Evolutionary conservation across 164 flowering plant genomes (phyloP), one percentile per base, ranked within the genome.

Genomic region (Umbellularia californica): DNA sequence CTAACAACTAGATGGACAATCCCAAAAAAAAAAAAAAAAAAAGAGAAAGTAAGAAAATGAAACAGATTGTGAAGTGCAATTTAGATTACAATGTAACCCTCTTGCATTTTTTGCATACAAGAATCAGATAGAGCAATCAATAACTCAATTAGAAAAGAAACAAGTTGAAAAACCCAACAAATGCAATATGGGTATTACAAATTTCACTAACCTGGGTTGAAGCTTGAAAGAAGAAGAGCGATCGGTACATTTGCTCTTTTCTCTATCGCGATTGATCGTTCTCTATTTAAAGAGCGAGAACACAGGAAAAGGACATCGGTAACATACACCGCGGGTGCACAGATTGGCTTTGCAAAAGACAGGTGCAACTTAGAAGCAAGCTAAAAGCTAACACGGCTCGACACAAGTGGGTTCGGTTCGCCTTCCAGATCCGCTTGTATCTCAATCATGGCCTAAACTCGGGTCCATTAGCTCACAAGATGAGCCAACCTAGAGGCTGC

Each of bases 61-160:
- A 14, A 63, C 30, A 17, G 33, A 33, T 66, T 50, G 13, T 7
- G 50, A 22, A 20, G 52, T 50, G 47, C 20, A 77, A 74, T 30
- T 52, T 50, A 41, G 52, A 51, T 64, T 73, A 24, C 19, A 19
- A 62, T 15, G 69, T 47, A 77, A 73, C 70, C 76, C 79, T 2
- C 19, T 67, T 71, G 25, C 58, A 60, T 70, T 58, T 58, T 64
- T 65, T 30, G 70, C 63, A 51, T 24, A 5, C 17, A 15, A 19
- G 55, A 55, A 20, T 17, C 25, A 77, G 22, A 51, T 71, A 15
- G n/a, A 27, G 11, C 4, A 65, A 58, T 11, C 64, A 68, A 58
- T 35, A 11, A 35, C 22, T 9, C 19, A 35, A 58, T 10, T 23
- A 55, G 30, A 30, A 41, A 1, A 76, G 58, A 14, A 14, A 20